Base-by-base conservation (phyloP, 106 monocot species). In the Dactylorhiza incarnata region DNA sequence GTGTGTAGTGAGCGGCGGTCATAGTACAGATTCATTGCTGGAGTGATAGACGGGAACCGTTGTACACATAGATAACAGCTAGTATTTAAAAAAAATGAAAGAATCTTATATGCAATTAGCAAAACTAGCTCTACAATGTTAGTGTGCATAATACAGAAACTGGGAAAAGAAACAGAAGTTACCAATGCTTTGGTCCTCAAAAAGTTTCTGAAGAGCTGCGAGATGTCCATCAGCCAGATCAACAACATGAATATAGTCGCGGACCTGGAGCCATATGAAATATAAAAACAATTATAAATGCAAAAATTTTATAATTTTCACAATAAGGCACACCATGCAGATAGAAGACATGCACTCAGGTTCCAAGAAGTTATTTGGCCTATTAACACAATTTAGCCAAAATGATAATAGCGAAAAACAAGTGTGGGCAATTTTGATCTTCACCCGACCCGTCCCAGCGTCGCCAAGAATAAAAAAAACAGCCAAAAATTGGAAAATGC, bases 241-340 rank as follows among this genome's bases (percentile, higher is more conserved):
- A 81, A 93, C 81, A 77, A 96, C 91, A 84, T 96, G 96, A 70
- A 96, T 93, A 58, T 96, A 96, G 81, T 96, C 96, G 14, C 96
- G 83, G 29, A 96, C 87, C 96, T 96, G 90, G 67, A 76, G 78
- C 55, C 49, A 80, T 46, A 22, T 6, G 22, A 29, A 56, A 29
- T 29, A 65, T 65, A 2, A 65, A 26, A 63, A 63, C 7, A 63
- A 24, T 63, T 63, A 56, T 56, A 26, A 9, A 26, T 4, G 63
- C 63, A 63, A 26, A 24, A 25, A 63, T 63, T 63, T 63, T 63
- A 26, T 10, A 4, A 63, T 37, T 37, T 37, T 37, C 24, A 8
- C 63, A 63, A 26, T 26, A 2, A 26, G 24, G 25, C 23, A 63
- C 63, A 63, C 9, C 25, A 63, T 63, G 25, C 25, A 63, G 7